Base-by-base conservation (phyloP, 139 green algal species). In the Chloropicon primus region DNA sequence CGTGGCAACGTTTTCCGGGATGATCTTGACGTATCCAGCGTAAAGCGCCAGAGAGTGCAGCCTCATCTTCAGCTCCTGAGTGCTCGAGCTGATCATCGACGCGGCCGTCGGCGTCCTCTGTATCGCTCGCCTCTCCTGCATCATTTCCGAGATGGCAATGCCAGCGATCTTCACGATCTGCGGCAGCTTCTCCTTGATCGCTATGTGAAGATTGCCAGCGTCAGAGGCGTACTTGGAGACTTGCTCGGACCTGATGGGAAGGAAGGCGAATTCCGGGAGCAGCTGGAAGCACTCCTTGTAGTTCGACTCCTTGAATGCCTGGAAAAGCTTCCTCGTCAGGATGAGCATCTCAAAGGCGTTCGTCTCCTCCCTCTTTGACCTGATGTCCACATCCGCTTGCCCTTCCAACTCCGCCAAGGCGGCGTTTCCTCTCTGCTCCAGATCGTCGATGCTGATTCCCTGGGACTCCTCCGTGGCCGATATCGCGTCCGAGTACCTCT, bases 401-500 rank as follows among this genome's bases (percentile, higher is more conserved):
- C 25, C 24, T 21, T 73, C 29, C 24, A 80, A 72, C 71, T 80
- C 28, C 22, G 72, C 71, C 77, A 73, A 81, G 10, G 77, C 71
- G n/a, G 41, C 28, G 75, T 81, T 74, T 24, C 79, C 77, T 23
- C 26, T 80, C 10, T 29, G 71, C 24, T 62, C 41, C 17, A 81
- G 53, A 27, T 77, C 73, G 25, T 81, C 77, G 71, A 81, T 26
- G 1, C 23, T 72, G 77, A 24, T 27, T 23, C 24, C 54, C 76
- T 81, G 27, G 28, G 2, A 54, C 82, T 24, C 72, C 80, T 78
- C 76, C 3, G 25, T 24, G 76, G 54, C 26, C 22, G 21, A 79
- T 21, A 54, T 78, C 23, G 74, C 76, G 25, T 89, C 84, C 0
- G 84, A 87, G 72, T 94, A 79, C 73, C 86, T 83, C 24, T 84